Conservation (phyloP, 495 filamentous ascomycete species). For the Aspergillus mulundensis region DNA sequence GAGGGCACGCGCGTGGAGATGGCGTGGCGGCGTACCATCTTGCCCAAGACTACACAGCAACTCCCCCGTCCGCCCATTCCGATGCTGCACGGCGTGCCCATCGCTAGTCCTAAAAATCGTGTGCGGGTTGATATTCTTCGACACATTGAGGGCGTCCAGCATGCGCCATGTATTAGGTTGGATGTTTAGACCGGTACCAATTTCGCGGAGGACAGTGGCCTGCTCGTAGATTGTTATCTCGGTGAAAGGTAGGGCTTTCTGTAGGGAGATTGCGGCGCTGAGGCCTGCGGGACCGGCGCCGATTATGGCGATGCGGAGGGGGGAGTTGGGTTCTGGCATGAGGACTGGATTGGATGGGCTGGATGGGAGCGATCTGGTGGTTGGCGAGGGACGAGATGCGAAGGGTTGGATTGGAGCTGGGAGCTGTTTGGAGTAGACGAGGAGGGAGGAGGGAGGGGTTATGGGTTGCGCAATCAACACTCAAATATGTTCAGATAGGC, state of each 20-base stretch:
- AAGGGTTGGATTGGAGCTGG: too few relatives aligned
- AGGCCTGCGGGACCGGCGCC: slow-evolving; percentile 48
- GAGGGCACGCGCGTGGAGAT: slow-evolving; percentile 17
- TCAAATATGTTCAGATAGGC: too few relatives aligned
- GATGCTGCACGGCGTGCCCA: slow-evolving; percentile 21
- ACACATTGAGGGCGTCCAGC: slow-evolving; percentile 20
- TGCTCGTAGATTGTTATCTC: slow-evolving; percentile 47
- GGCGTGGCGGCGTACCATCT: slow-evolving; percentile 9
- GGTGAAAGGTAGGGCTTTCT: slow-evolving; percentile 36
- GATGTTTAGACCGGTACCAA: slow-evolving; percentile 48
- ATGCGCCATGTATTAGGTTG: slow-evolving; percentile 27
- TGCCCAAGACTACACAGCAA: slow-evolving; percentile 14
- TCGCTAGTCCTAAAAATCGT: slow-evolving; percentile 20
- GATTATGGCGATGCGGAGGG: slow-evolving; percentile 33
- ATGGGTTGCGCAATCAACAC: too few relatives aligned
- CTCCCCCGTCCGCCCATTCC: slow-evolving; percentile 21
- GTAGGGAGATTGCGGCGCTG: slow-evolving; percentile 46
- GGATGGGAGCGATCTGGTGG: too few relatives aligned
- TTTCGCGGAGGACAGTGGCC: slow-evolving; percentile 40
- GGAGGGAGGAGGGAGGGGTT: too few relatives aligned
- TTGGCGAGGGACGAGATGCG: too few relatives aligned
- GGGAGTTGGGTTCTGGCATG: neutral
- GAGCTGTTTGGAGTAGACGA: too few relatives aligned
- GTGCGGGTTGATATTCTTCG: slow-evolving; percentile 16
- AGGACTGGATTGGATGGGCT: too few relatives aligned